phyloP scores from a whole-genome alignment of 495 filamentous ascomycete genomes.

The Aspergillus olivimuriae region DNA sequence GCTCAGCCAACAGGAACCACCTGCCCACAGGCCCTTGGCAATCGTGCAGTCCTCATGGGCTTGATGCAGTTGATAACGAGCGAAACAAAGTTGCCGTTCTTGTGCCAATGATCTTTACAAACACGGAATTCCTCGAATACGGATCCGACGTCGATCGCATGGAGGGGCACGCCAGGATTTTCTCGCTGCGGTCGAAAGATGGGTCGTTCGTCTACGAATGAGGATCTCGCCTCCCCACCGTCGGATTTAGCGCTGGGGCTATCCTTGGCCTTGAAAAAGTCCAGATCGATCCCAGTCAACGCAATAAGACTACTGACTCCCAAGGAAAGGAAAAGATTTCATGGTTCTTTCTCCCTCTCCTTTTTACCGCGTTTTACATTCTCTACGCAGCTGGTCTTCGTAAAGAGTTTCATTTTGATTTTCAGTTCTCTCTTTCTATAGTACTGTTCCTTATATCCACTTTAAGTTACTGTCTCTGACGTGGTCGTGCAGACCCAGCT shows the following conservation, averaged over 20 bases:
- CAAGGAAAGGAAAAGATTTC: constrained; percentile 5
- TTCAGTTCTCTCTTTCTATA: constrained; percentile 9
- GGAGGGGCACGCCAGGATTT: constrained; percentile 20
- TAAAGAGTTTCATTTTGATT: constrained; percentile 11
- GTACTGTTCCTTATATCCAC: constrained; percentile 1
- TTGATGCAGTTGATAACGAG: constrained; percentile 10
- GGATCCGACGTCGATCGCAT: constrained; percentile 25
- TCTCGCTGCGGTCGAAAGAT: constrained; percentile 18
- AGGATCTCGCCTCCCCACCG: constrained; percentile 10
- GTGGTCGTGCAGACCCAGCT: constrained; percentile 26
- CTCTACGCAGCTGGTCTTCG: constrained; percentile 9
- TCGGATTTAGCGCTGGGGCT: constrained; percentile 15
- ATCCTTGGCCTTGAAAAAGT: constrained; percentile 21
- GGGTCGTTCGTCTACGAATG: constrained; percentile 17
- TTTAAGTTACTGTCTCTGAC: constrained; percentile 19
- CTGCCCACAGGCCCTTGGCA: too few species aligned
- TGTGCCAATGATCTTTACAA: constrained; percentile 24
- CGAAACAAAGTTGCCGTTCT: constrained; percentile 8
- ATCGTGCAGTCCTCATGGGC: constrained; percentile 4
- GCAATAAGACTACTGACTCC: constrained; percentile 7
- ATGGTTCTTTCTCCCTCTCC: constrained; percentile 8
- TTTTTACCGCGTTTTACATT: constrained; percentile 10
- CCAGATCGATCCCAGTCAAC: constrained; percentile 20
- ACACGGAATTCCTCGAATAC: constrained; percentile 18
- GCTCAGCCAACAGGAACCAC: too few species aligned